Percentiles rank a stretch among this genome's conserved stretches.
These are phyloP conservation scores for Trifolium repens DNA, from an alignment of 306 rosid species.

Conservation along the genomic window DNA sequence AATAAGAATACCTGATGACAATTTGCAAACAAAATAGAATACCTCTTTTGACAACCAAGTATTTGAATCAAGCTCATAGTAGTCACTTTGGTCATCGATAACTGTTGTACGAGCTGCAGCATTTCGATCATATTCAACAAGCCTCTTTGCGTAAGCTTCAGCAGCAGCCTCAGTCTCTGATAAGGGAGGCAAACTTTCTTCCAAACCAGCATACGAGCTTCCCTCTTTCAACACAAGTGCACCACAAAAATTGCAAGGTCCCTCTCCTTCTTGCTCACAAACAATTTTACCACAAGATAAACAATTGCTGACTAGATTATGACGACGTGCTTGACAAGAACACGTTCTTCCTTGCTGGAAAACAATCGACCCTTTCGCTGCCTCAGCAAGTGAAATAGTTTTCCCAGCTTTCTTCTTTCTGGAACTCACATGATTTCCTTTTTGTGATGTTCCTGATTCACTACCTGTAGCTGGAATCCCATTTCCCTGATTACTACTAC, in stretches of 20 bases:
- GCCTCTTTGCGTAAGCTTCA: slow-evolving; percentile 93
- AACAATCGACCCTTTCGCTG: slow-evolving; percentile 86
- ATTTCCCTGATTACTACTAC: slow-evolving; percentile 48
- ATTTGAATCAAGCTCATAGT: slow-evolving; percentile 93
- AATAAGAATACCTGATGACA: slow-evolving; percentile 10
- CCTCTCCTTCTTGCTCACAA: slow-evolving; percentile 99
- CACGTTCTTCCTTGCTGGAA: slow-evolving; percentile 95
- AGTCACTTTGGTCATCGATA: slow-evolving; percentile 97
- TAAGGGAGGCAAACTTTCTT: slow-evolving; percentile 63
- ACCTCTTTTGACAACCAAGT: slow-evolving; percentile 95
- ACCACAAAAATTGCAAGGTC: slow-evolving; percentile 91
- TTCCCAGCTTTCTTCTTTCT: slow-evolving; percentile 84
- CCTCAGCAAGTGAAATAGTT: slow-evolving; percentile 85
- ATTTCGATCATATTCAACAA: slow-evolving; percentile 85
- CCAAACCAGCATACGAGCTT: slow-evolving; percentile 89
- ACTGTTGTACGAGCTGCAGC: slow-evolving; percentile 97
- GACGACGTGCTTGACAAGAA: slow-evolving; percentile 86
- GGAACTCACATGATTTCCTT: slow-evolving; percentile 68
- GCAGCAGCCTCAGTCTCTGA: slow-evolving; percentile 85
- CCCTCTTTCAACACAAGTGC: slow-evolving; percentile 90
- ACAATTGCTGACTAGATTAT: slow-evolving; percentile 78
- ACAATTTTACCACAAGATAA: slow-evolving; percentile 95
- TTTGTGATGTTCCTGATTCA: slow-evolving; percentile 52
- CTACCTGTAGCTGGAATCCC: slow-evolving; percentile 40
- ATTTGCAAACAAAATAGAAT: slow-evolving; percentile 24